These are phyloP conservation scores for Aspergillus wentii DNA, from an alignment of 495 filamentous ascomycete genomes.

Conservation along the genomic window DNA sequence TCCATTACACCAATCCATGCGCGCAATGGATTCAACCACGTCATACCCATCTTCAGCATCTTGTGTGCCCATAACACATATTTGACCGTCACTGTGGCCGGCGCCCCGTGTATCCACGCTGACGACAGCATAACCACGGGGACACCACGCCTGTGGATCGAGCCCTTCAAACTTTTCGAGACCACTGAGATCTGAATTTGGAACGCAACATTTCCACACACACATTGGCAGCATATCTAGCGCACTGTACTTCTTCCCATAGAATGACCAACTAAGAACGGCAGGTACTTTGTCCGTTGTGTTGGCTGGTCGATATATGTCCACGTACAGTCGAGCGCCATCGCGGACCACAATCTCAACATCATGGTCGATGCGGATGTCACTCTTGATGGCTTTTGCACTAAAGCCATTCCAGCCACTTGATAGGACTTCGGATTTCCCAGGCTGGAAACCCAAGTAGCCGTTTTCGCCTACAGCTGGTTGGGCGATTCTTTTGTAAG, in stretches of 20 bases:
- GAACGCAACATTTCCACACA: constrained; percentile 21
- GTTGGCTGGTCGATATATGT: constrained; percentile 30
- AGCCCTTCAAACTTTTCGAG: constrained; percentile 42
- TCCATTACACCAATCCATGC: constrained; percentile 40
- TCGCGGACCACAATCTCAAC: constrained; percentile 27
- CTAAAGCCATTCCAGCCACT: constrained; percentile 25
- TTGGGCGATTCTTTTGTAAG: constrained; percentile 23
- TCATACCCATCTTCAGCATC: constrained; percentile 42
- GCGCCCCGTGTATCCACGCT: constrained; percentile 40
- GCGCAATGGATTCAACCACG: constrained; percentile 35
- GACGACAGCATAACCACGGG: constrained; percentile 39
- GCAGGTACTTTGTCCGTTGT: constrained; percentile 27
- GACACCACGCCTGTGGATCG: constrained; percentile 37
- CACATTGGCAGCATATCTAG: constrained; percentile 20
- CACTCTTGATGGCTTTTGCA: constrained; percentile 15
- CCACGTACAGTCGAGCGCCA: constrained; percentile 23
- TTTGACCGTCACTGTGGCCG: constrained; percentile 30
- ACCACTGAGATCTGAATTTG: constrained; percentile 14
- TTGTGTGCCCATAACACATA: constrained; percentile 37
- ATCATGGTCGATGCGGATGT: constrained; percentile 24
- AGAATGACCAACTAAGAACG: constrained; percentile 30
- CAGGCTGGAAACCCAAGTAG: constrained; percentile 20
- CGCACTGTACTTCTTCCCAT: constrained; percentile 31
- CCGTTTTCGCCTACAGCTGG: constrained; percentile 25
- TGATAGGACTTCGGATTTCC: constrained; percentile 23